Base-by-base conservation (phyloP, 176 grass and related monocot species). In the Oryza rufipogon region DNA sequence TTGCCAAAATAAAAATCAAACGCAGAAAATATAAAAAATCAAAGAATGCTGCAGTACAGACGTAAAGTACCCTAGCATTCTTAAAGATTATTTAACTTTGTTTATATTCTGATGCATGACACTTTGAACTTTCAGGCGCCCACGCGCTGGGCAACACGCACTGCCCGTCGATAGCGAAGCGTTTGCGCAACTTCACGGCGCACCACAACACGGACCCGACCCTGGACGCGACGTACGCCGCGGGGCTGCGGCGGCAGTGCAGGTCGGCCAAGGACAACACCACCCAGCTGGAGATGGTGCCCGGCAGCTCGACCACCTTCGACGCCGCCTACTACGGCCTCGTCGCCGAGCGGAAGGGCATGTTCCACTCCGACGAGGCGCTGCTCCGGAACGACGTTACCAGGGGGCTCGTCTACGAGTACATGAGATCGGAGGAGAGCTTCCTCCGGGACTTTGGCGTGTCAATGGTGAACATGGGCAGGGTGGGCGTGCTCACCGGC, bases 381-480 rank as follows among this genome's bases (percentile, higher is more conserved):
- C 87, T 97, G 28, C 86, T 97, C 42, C 19, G 77, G 69, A 91
- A 93, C 68, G 64, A 78, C n/a, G 68, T 69, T 23, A 97, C 94
- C 1, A 76, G 30, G 54, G 8, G 19, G 2, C 89, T 94, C 60
- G 87, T 94, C 4, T n/a, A 75, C 38, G 12, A 63, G 8, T 87
- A 88, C 73, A 17, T 73, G 44, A 25, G 9, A 8, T 76, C 82
- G 6, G 22, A 86, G 84, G 39, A 48, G 16, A 63, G 48, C 20
- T 97, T 97, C 85, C 87, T 94, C 38, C 11, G 25, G 15, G 91
- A 97, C 83, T 97, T 97, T 17, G 94, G 85, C 16, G 75, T 20
- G 11, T 92, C 90, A 11, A 89, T 91, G 93, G 72, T 92, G 25
- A 94, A 91, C 73, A 94, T 94, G 92, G 92, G 92, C 17, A 89